Evolutionary conservation across 2,329 filamentous ascomycete genomes (phyloP).

Genomic region (Cladosporium phlei): DNA sequence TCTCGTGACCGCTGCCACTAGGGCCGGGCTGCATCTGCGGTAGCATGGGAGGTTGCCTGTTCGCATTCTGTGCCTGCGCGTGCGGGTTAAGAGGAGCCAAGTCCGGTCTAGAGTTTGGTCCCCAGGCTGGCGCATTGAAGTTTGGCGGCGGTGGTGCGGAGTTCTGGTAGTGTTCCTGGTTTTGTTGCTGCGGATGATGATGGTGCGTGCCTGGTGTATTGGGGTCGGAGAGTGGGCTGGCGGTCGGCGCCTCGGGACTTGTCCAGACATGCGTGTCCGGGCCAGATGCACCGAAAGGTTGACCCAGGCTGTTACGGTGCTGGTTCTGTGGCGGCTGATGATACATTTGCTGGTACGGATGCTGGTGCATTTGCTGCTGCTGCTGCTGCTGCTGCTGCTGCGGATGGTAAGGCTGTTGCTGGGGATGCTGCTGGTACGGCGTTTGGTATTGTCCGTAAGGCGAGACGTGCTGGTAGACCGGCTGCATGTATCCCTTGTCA

Average conservation of each 20-base stretch:
- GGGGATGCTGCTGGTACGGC: background rate
- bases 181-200: conserved; percentile 13
- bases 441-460: background rate
- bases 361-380: conserved; percentile 4
- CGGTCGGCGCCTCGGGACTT: conserved; percentile 30
- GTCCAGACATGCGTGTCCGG: conserved; percentile 15
- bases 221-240: conserved; percentile 30
- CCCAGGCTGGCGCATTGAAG: conserved; percentile 1
- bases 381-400: background rate
- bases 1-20: background rate
- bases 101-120: background rate
- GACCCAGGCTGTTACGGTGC: conserved; percentile 16
- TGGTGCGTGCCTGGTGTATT: conserved; percentile 22
- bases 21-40: conserved; percentile 25
- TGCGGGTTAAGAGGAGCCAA: conserved; percentile 7
- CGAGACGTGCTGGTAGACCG: conserved; percentile 13
- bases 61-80: background rate
- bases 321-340: conserved; percentile 12
- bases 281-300: background rate
- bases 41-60: conserved; percentile 22
- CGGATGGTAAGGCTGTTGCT: conserved; percentile 6
- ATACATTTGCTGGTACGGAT: no score
- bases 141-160: background rate
- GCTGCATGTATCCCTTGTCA: conserved; percentile 27
- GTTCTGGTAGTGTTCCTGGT: conserved; percentile 18